Percentiles rank a stretch among this genome's conserved stretches.
Evolutionary conservation across 179 eudicot genomes (phyloP).

Genomic region (Drosera spatulata): DNA sequence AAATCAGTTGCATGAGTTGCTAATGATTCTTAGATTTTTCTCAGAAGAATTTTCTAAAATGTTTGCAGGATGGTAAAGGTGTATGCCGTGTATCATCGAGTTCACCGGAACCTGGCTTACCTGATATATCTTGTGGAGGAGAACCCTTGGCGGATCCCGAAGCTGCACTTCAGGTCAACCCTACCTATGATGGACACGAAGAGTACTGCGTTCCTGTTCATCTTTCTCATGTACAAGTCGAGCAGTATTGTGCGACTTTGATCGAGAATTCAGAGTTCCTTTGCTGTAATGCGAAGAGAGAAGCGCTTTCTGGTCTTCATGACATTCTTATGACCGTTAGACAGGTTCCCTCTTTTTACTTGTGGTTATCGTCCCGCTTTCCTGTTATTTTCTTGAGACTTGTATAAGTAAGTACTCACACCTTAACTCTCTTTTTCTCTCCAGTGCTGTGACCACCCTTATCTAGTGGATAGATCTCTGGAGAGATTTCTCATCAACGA

Average conservation of each 20-base stretch:
- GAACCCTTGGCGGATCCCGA: constrained; percentile 6
- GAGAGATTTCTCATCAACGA: constrained; percentile 21
- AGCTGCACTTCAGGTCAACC: constrained; percentile 19
- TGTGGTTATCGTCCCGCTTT: background rate
- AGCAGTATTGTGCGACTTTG: constrained; percentile 52
- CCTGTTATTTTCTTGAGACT: background rate
- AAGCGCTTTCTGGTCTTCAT: constrained; percentile 16
- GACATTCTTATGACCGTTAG: constrained; percentile 27
- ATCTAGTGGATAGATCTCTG: constrained; percentile 48
- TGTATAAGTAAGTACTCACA: background rate
- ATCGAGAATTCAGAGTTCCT: constrained; percentile 27
- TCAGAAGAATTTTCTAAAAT: too few species aligned
- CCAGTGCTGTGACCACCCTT: constrained; percentile 91
- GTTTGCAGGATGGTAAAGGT: constrained; percentile 1
- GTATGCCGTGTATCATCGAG: background rate
- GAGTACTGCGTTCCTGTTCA: constrained; percentile 73
- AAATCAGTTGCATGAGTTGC: too few species aligned
- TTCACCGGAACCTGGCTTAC: background rate
- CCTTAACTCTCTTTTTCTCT: constrained; percentile 3
- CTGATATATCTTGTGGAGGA: constrained; percentile 6
- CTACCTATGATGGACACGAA: constrained; percentile 13
- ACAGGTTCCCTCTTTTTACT: constrained; percentile 27
- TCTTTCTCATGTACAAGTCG: constrained; percentile 56
- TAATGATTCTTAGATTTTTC: too few species aligned
- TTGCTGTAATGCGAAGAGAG: constrained; percentile 25